Evolutionary conservation across 164 flowering plant species (phyloP).

Genomic region (Magnolia kwangsiensis): DNA sequence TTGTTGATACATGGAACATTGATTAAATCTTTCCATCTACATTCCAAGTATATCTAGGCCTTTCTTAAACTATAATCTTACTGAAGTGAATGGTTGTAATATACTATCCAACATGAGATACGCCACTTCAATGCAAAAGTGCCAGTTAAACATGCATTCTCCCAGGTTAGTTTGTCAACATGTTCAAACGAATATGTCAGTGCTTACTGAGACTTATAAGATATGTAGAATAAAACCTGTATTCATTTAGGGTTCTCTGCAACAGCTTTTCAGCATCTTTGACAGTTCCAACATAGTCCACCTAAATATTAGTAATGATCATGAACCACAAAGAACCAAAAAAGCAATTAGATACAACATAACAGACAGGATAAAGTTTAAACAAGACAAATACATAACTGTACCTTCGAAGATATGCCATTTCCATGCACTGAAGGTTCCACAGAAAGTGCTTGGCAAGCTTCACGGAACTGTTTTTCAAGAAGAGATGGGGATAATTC

Average conservation of each 20-base stretch:
- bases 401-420: constrained; percentile 64
- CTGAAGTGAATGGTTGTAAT: too few species aligned
- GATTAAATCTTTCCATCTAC: too few species aligned
- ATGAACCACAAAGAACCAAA: constrained; percentile 2
- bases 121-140: too few species aligned
- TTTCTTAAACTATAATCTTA: too few species aligned
- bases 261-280: constrained; percentile 78
- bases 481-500: constrained; percentile 67
- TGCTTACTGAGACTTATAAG: not conserved
- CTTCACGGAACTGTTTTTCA: constrained; percentile 77
- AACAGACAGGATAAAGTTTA: not conserved
- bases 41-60: too few species aligned
- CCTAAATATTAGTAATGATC: constrained; percentile 35
- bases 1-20: too few species aligned
- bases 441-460: constrained; percentile 61
- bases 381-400: not conserved
- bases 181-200: too few species aligned
- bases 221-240: constrained; percentile 41
- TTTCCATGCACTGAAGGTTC: constrained; percentile 37
- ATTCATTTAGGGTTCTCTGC: constrained; percentile 62
- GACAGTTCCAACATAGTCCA: constrained; percentile 67
- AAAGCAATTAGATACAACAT: constrained; percentile 5
- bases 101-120: too few species aligned
- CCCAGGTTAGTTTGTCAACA: not conserved
- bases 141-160: not conserved